Evolutionary conservation across 1,139 yeast species (phyloP).

Genomic region (Pichia cactophila): DNA sequence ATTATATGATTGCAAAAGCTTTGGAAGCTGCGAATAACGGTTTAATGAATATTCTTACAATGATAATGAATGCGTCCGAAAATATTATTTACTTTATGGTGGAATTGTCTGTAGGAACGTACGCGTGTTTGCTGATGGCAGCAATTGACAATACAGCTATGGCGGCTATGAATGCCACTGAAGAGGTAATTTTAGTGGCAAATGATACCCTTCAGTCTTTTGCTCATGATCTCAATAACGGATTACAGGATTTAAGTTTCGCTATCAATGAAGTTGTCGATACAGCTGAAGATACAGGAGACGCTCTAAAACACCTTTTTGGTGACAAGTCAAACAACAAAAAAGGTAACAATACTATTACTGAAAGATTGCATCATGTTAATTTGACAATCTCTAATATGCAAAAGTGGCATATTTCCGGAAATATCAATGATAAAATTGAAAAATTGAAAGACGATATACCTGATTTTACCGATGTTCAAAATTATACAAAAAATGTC

Average conservation of each 20-base stretch:
- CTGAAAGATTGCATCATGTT: conserved; percentile 31
- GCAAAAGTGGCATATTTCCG: conserved; percentile 55
- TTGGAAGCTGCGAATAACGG: conserved; percentile 42
- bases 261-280: conserved; percentile 45
- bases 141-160: conserved; percentile 66
- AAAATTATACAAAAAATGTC: conserved; percentile 39
- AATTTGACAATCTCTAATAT: conserved; percentile 53
- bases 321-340: conserved; percentile 32
- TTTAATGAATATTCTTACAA: conserved; percentile 32
- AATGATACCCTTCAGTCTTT: conserved; percentile 50
- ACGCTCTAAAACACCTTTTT: conserved; percentile 49
- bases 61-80: conserved; percentile 51
- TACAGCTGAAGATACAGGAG: conserved; percentile 28
- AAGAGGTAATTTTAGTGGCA: conserved; percentile 48
- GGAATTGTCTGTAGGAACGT: conserved; percentile 75
- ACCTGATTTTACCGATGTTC: conserved; percentile 53
- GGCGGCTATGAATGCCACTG: conserved; percentile 68
- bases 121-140: conserved; percentile 71
- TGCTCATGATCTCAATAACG: conserved; percentile 55
- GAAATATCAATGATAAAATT: conserved; percentile 47
- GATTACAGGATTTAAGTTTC: conserved; percentile 46
- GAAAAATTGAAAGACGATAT: conserved; percentile 39
- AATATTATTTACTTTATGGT: conserved; percentile 55
- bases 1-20: conserved; percentile 39
- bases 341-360: conserved; percentile 25